Evolutionary conservation across 2,329 filamentous ascomycete species (phyloP), one percentile per base, ranked within the genome.

Genomic region (Stemphylium vesicarium): DNA sequence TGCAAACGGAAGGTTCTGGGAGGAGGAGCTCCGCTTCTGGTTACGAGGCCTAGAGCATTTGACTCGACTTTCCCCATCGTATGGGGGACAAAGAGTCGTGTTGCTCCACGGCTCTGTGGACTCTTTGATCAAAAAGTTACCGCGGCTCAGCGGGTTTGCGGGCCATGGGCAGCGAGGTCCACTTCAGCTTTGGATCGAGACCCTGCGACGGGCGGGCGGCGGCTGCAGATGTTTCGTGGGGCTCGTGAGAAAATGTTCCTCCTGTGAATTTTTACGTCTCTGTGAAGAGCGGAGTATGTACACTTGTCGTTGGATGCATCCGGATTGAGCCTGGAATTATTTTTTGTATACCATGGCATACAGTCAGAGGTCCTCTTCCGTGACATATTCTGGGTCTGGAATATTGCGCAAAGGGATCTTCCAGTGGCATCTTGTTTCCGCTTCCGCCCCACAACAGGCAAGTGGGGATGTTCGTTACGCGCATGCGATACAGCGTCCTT

Each of bases 191-290:
- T 57, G 38, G 50, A 46, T 40, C 44, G 16, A 45, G 54, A 48
- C 54, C 54, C 54, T 57, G 54, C 44, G 44, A 53, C 54, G 54
- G 54, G 54, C 44, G 50, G 50, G 39, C 22, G 39, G 39, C 31
- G 39, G 53, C 53, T 44, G 40, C 35, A 22, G 15, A 13, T 20
- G 13, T 57, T 46, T 53, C 31, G 40, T 50, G 50, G 45, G 36
- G 50, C 29, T 43, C 36, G 20, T 26, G 36, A 47, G 8, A 35
- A 16, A 8, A 13, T n/a, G 22, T 13, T 20, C 15, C 22, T 36
- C 26, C 33, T 15, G 31, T 16, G 32, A 4, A 29, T 13, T 8
- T 5, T 6, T 4, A 16, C 13, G n/a, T 45, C n/a, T 15, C 4
- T 35, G 26, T 9, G 20, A 18, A 12, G 16, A 36, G 10, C 4